These are phyloP conservation scores for Breviolum minutum DNA, from an alignment of 73 alveolate genomes.

Conservation along the genomic window DNA sequence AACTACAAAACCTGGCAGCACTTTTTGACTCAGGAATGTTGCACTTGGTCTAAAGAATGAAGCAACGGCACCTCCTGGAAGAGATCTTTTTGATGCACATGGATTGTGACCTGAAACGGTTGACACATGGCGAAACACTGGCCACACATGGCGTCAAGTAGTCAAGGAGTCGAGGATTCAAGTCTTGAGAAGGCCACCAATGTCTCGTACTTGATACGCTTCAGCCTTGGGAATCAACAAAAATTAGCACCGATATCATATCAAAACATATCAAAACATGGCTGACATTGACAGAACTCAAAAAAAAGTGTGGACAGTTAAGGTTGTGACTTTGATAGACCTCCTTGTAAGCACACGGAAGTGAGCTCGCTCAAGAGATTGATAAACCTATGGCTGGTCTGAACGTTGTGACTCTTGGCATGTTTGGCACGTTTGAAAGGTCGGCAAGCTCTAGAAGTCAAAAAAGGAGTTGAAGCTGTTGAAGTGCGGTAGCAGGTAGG, in stretches of 20 bases:
- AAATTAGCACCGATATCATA: no score
- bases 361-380: constrained; percentile 95
- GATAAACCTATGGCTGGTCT: background rate
- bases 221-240: constrained; percentile 66
- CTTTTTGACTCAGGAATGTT: no score
- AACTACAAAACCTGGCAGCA: no score
- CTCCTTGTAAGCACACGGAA: constrained; percentile 97
- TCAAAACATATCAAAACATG: constrained; percentile 84
- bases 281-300: background rate
- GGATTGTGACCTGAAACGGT: constrained; percentile 97
- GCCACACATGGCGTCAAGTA: background rate
- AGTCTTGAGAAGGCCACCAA: constrained; percentile 62
- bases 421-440: background rate
- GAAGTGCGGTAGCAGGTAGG: no score
- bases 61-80: constrained; percentile 97
- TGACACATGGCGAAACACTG: background rate
- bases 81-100: constrained; percentile 99
- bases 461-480: background rate
- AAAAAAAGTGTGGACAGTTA: constrained; percentile 78
- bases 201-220: constrained; percentile 98
- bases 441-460: background rate
- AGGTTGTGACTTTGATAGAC: constrained; percentile 94
- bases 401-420: no score
- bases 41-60: no score
- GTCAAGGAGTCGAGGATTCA: background rate